Base-by-base conservation (phyloP, 2,329 filamentous ascomycete species). In the Nemania serpens region DNA sequence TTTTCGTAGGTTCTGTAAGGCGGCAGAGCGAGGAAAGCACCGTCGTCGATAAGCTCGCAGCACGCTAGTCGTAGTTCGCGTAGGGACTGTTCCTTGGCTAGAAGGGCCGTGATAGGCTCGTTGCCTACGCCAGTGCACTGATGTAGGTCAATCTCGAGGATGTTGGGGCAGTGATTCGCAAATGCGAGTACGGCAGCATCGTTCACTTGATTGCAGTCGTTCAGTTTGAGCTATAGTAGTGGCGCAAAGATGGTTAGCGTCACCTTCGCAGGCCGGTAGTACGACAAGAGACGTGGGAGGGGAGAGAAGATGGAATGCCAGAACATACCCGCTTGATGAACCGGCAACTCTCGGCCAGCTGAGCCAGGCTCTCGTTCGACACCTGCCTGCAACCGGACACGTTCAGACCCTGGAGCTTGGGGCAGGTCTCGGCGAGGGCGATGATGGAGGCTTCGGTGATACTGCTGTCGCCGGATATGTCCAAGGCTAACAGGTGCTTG, bases 111-210 rank as follows among this genome's bases (percentile, higher is more conserved):
- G 50, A 99, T 85, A 0, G 95, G 91, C 22, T 88, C 84, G 72
- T 96, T 95, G 64, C 91, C 91, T 66, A 99, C 87, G 47, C 88
- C 83, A 56, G 81, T 83, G 79, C 95, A 96, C 69, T 92, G 90
- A 69, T 97, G 91, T 13, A 99, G 84, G 74, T 99, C 95, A 63
- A 99, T 97, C 76, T 99, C 95, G 64, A 99, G 88, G 34, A 99
- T 93, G 67, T 97, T 94, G 12, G 88, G 91, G 74, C 94, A 97
- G 76, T 96, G 86, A 47, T 88, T 82, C 5, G 95, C 94, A 73
- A 99, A 96, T 3, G 93, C 91, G 60, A 91, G 81, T 65, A 98
- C 88, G 6, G 93, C 89, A 50, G 84, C 82, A 73, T 98, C 92
- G 41, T 90, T 92, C 36, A 97, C 80, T 75, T 96, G 90, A n/a